Conservation (phyloP, 2,329 filamentous ascomycete genomes). For the Xylariaceae sp. region DNA sequence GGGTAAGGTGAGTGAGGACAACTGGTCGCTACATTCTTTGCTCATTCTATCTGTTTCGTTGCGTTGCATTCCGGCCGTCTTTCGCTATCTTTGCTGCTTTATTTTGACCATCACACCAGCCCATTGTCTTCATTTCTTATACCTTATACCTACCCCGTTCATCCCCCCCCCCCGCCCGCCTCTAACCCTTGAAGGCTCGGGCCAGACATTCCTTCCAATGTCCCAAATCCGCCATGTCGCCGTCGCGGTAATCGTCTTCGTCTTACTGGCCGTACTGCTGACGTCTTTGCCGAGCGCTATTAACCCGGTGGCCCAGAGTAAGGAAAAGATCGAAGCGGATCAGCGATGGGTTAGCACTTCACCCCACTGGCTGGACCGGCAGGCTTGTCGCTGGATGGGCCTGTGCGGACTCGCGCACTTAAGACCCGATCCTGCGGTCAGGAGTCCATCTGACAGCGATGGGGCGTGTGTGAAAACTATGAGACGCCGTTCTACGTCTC, state of each 20-base stretch:
- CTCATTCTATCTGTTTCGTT: not conserved
- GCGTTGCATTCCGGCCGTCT: not conserved
- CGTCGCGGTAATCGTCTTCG: slow-evolving; percentile 36
- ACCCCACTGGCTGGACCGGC: slow-evolving; percentile 67
- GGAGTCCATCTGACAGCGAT: slow-evolving; percentile 18
- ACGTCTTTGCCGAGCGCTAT: slow-evolving; percentile 50
- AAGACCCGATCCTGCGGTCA: slow-evolving; percentile 50
- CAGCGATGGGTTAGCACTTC: slow-evolving; percentile 64
- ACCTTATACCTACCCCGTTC: too few relatives aligned
- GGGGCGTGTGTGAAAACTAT: slow-evolving; percentile 29
- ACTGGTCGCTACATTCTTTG: not conserved
- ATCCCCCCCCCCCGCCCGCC: too few relatives aligned
- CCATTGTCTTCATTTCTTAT: too few relatives aligned
- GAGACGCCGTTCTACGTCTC: slow-evolving; percentile 33
- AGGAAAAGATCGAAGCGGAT: slow-evolving; percentile 58
- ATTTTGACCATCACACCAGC: not conserved
- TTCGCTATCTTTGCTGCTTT: not conserved
- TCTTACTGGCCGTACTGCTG: slow-evolving; percentile 43
- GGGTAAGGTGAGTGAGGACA: not conserved
- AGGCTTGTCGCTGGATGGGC: slow-evolving; percentile 71
- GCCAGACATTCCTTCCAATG: slow-evolving; percentile 30
- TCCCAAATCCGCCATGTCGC: slow-evolving; percentile 43
- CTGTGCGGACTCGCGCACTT: slow-evolving; percentile 75
- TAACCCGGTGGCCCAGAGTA: slow-evolving; percentile 58
- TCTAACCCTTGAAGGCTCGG: not conserved